Evolutionary conservation across 257 asterid species (phyloP), one percentile per base, ranked within the genome.

Genomic region (Ilex aquifolium): DNA sequence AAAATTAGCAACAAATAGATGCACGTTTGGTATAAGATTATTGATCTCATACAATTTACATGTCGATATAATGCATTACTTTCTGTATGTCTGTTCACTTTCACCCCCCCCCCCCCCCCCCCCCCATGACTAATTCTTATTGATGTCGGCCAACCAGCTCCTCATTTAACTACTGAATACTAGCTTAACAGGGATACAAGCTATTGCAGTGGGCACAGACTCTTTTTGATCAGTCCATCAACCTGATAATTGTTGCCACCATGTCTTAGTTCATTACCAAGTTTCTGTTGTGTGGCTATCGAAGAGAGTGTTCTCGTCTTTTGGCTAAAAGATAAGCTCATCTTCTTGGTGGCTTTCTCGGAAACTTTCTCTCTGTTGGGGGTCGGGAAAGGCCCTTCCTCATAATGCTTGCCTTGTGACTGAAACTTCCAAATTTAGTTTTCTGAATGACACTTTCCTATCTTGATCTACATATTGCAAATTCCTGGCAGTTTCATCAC

Each of bases 161-260:
- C 85, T 89, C 97, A 27, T 85, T 85, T 67, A 92, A 83, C 79
- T 81, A 77, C 96, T 89, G 80, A 87, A 92, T 31, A 89, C 97
- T 81, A 92, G 73, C 74, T 86, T 92, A 7, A 92, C 97, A 10
- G 99, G 97, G 72, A 92, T 87, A 69, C 96, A 92, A 64, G 99
- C 88, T 49, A 92, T 81, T 0, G 83, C 69, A 11, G 83, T 78
- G 55, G 89, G 79, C 55, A 69, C 60, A 4, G 70, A 65, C 51
- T 69, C 7, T 74, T 68, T 77, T 89, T 88, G 10, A 83, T 76
- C 78, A 80, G 66, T 73, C 82, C 82, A 30, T 76, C 80, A 65
- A 61, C 79, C 36, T 46, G 75, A 63, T 44, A 67, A 56, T 60
- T 72, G 71, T 71, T 69, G 39, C 65, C 44, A 7, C 74, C 68